Evolutionary conservation across 1,284 basidiomycete genomes (phyloP).

Genomic region (Xerocomus nothofagi): DNA sequence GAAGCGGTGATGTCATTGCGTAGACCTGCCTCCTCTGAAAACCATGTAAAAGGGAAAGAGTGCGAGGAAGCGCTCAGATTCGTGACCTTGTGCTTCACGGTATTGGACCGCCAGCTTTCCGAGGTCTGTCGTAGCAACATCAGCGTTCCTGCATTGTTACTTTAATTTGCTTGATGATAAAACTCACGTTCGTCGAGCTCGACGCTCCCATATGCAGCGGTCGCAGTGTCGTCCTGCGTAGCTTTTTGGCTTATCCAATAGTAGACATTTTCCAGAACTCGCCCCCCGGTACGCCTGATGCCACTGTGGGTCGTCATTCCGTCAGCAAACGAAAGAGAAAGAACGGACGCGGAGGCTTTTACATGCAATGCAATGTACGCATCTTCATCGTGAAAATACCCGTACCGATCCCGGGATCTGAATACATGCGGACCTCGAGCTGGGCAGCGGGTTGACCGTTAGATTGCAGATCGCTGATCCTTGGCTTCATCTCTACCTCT

Average conservation of each 20-base stretch:
- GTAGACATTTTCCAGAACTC: conserved; percentile 49
- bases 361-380: conserved; percentile 65
- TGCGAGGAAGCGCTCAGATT: conserved; percentile 57
- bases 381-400: conserved; percentile 63
- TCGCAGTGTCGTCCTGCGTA: conserved; percentile 62
- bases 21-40: conserved; percentile 55
- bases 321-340: not conserved
- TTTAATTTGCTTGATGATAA: not conserved
- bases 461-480: not conserved
- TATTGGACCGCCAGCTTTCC: conserved; percentile 57
- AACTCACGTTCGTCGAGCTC: conserved; percentile 64
- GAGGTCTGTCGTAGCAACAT: conserved; percentile 26
- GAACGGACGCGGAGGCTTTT: conserved; percentile 19
- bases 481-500: conserved; percentile 43
- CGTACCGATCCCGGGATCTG: conserved; percentile 36
- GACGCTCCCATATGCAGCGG: conserved; percentile 67
- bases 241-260: conserved; percentile 66
- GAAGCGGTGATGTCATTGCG: conserved; percentile 61
- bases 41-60: conserved; percentile 57
- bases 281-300: conserved; percentile 53
- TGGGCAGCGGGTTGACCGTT: not conserved
- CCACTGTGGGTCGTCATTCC: not conserved
- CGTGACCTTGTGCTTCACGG: conserved; percentile 59
- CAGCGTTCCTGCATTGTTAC: conserved; percentile 31
- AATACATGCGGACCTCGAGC: conserved; percentile 6